phyloP scores from a whole-genome alignment of 78 protist species.

The Guillardia theta region DNA sequence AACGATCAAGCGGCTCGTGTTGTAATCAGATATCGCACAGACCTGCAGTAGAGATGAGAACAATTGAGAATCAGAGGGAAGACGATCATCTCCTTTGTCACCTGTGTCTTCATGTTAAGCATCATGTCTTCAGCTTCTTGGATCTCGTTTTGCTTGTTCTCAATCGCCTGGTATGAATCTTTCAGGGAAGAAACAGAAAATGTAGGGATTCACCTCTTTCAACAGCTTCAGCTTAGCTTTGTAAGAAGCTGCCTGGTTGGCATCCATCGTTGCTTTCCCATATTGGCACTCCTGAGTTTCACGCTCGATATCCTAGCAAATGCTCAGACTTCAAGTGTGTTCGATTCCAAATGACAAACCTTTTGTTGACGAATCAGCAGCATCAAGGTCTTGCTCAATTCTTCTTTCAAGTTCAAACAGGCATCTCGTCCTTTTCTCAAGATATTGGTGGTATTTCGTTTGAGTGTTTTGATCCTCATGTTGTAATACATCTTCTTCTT shows the following conservation, averaged over 20 bases:
- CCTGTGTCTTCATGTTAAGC: background rate
- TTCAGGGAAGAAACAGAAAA: no score
- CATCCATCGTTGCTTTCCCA: no score
- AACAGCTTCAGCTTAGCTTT: background rate
- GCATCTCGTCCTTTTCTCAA: background rate
- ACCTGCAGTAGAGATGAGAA: no score
- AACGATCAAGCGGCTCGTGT: slow-evolving; percentile 52
- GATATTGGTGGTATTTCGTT: slow-evolving; percentile 58
- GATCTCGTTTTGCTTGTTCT: background rate
- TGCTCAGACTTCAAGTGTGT: no score
- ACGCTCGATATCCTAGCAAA: no score
- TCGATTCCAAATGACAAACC: background rate
- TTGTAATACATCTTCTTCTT: slow-evolving; percentile 74
- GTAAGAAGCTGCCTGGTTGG: background rate
- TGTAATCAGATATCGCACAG: background rate
- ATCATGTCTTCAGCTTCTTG: background rate
- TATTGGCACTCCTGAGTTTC: no score
- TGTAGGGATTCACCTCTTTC: no score
- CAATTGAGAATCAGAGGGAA: no score
- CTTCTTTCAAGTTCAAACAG: background rate
- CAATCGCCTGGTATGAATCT: no score
- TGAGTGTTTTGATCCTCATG: slow-evolving; percentile 77
- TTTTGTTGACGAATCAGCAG: slow-evolving; percentile 43
- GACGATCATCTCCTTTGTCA: no score
- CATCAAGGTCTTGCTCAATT: slow-evolving; percentile 15